These are phyloP conservation scores for Boletus speciosus DNA, from an alignment of 768 basidiomycete species.

Conservation along the genomic window DNA sequence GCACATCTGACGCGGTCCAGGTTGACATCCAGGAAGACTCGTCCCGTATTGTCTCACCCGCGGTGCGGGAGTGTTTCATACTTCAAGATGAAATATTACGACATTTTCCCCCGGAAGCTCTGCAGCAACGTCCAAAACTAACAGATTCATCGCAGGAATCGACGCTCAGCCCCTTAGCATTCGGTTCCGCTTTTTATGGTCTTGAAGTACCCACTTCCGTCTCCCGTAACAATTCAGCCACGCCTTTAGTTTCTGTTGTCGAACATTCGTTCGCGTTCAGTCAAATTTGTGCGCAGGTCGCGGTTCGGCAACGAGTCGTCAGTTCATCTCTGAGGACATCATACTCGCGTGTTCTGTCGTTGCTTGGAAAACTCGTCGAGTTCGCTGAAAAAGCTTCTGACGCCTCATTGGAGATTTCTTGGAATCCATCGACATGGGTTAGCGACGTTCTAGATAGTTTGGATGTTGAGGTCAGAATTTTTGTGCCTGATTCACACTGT, in stretches of 20 bases:
- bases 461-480: conserved; percentile 48
- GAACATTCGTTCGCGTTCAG: conserved; percentile 51
- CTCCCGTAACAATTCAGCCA: conserved; percentile 24
- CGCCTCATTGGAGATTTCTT: conserved; percentile 38
- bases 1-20: conserved; percentile 23
- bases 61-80: conserved; percentile 41
- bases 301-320: conserved; percentile 33
- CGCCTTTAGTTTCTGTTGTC: conserved; percentile 58
- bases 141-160: conserved; percentile 34
- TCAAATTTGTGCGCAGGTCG: conserved; percentile 39
- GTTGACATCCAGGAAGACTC: conserved; percentile 36
- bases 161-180: conserved; percentile 44
- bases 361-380: conserved; percentile 50
- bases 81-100: conserved; percentile 53
- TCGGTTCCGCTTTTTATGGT: conserved; percentile 63
- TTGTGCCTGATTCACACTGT: not conserved
- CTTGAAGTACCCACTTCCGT: conserved; percentile 32
- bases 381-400: conserved; percentile 36
- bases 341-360: conserved; percentile 47
- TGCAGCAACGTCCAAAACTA: conserved; percentile 50
- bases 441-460: conserved; percentile 49
- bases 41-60: conserved; percentile 32
- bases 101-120: conserved; percentile 47
- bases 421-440: conserved; percentile 69
- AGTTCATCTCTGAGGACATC: conserved; percentile 43